These are phyloP conservation scores for Saccharomycopsis fodiens DNA, from an alignment of 805 yeast genomes.

Conservation along the genomic window DNA sequence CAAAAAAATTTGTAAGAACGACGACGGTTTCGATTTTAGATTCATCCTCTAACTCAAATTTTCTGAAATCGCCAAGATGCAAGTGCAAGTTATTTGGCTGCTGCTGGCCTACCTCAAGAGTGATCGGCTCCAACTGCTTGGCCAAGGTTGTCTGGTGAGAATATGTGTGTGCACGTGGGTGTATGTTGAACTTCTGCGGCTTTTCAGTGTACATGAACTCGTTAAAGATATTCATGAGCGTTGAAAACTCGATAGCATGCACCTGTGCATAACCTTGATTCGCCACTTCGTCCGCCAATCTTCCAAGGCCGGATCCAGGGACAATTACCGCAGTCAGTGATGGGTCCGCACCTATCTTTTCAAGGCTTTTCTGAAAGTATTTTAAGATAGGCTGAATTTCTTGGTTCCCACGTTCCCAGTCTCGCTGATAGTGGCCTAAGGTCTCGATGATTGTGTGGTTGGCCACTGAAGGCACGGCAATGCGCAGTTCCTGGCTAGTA, in stretches of 20 bases:
- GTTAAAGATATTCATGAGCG: conserved; percentile 67
- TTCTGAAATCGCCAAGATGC: conserved; percentile 58
- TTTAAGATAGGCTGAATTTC: conserved; percentile 49
- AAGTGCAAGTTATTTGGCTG: conserved; percentile 43
- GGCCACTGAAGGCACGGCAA: conserved; percentile 21
- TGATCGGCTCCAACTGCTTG: conserved; percentile 41
- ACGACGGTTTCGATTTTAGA: conserved; percentile 38
- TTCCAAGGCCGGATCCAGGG: conserved; percentile 87
- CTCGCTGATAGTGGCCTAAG: conserved; percentile 69
- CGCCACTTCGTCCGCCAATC: conserved; percentile 59
- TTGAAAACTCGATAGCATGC: conserved; percentile 69
- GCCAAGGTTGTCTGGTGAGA: conserved; percentile 49
- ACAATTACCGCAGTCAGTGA: conserved; percentile 47
- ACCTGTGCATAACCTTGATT: conserved; percentile 38
- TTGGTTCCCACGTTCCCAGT: conserved; percentile 53
- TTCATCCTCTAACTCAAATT: conserved; percentile 31
- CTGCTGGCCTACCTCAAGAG: conserved; percentile 24
- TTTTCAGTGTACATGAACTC: conserved; percentile 40
- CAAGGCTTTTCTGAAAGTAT: conserved; percentile 42
- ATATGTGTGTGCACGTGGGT: conserved; percentile 57
- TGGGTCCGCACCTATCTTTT: conserved; percentile 24
- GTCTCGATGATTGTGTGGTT: conserved; percentile 54
- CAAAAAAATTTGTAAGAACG: conserved; percentile 64
- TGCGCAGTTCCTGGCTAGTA: conserved; percentile 36
- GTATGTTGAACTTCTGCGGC: conserved; percentile 24